Conservation (phyloP, 139 green algal genomes). For the Tetraselmis striata region DNA sequence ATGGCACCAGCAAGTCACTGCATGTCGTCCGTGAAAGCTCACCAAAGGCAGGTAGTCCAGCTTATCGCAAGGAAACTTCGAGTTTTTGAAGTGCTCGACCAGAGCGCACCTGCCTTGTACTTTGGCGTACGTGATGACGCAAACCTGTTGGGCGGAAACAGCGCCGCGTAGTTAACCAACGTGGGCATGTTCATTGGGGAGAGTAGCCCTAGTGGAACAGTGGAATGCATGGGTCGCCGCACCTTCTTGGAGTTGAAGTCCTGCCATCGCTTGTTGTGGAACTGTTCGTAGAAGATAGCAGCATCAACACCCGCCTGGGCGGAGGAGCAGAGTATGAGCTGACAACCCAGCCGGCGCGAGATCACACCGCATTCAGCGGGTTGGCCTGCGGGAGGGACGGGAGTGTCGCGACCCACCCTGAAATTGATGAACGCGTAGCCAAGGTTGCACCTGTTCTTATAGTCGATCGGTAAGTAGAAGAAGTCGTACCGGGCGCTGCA, state of each 20-base stretch:
- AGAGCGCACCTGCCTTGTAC: constrained; percentile 11
- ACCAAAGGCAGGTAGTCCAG: constrained; percentile 8
- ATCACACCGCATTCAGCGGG: constrained; percentile 1
- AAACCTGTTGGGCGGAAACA: background rate
- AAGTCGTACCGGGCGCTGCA: constrained; percentile 53
- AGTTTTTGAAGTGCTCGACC: constrained; percentile 20
- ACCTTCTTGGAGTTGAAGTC: constrained; percentile 65
- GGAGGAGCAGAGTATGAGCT: constrained; percentile 3
- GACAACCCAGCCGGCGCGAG: no score
- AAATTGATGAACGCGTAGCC: constrained; percentile 76
- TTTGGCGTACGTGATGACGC: constrained; percentile 14
- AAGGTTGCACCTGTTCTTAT: constrained; percentile 69
- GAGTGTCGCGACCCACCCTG: constrained; percentile 3
- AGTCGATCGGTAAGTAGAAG: constrained; percentile 75
- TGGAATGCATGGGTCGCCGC: no score
- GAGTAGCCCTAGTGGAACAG: no score
- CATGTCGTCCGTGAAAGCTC: no score
- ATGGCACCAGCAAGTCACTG: no score
- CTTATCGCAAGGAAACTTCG: constrained; percentile 8
- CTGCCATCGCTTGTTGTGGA: constrained; percentile 61
- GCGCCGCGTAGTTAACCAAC: no score
- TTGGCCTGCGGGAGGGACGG: no score
- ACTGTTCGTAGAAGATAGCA: constrained; percentile 45
- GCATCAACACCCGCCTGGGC: constrained; percentile 1
- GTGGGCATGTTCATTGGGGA: no score